These are phyloP conservation scores for Pachysandra terminalis DNA, from an alignment of 164 flowering plant species.

Conservation along the genomic window DNA sequence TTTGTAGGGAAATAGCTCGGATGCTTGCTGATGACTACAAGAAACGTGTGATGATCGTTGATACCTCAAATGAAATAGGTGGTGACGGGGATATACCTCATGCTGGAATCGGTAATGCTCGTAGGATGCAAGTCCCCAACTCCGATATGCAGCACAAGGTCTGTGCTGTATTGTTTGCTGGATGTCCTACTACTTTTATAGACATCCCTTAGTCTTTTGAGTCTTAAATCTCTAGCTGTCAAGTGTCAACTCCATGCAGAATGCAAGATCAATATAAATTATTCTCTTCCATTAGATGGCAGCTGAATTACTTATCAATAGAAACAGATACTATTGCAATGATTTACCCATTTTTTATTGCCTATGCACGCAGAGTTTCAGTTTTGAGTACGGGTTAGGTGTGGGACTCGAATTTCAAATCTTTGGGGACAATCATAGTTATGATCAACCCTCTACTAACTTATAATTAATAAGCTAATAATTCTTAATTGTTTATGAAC, in stretches of 20 bases:
- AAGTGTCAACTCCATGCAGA: background rate
- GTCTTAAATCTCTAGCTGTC: background rate
- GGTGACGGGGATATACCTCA: slow-evolving; percentile 99
- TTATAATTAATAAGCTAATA: too few relatives aligned
- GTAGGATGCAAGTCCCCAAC: slow-evolving; percentile 92
- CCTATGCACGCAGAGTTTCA: too few relatives aligned
- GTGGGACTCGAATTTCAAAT: too few relatives aligned
- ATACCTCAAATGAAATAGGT: slow-evolving; percentile 97
- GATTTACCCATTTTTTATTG: too few relatives aligned
- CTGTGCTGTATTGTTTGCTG: background rate
- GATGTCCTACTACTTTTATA: background rate
- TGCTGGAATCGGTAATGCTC: slow-evolving; percentile 89
- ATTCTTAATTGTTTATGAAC: too few relatives aligned
- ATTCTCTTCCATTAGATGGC: background rate
- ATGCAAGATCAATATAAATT: background rate
- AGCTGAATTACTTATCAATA: too few relatives aligned
- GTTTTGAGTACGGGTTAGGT: too few relatives aligned
- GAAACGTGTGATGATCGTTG: slow-evolving; percentile 97
- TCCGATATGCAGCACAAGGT: slow-evolving; percentile 92
- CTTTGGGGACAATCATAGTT: too few relatives aligned
- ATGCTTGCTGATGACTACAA: slow-evolving; percentile 90
- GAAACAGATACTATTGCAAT: too few relatives aligned
- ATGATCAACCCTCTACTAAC: too few relatives aligned
- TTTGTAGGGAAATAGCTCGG: slow-evolving; percentile 86
- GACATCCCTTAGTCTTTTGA: background rate